These are phyloP conservation scores for Pachyrhizus erosus DNA, from an alignment of 306 rosid genomes.

Conservation along the genomic window DNA sequence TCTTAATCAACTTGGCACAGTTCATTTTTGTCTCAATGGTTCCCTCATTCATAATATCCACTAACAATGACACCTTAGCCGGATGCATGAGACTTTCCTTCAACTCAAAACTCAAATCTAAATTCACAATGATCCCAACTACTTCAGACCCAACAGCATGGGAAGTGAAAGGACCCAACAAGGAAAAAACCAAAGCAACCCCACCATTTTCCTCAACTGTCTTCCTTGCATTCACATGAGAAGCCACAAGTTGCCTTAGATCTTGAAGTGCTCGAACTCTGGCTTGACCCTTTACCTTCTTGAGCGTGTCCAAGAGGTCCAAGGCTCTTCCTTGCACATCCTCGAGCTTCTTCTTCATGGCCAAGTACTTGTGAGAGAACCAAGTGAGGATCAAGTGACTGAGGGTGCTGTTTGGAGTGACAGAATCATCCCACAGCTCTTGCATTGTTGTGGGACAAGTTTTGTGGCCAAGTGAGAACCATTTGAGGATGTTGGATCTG, in stretches of 20 bases:
- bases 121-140: slow-evolving; percentile 67
- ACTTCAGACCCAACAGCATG: slow-evolving; percentile 84
- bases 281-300: slow-evolving; percentile 80
- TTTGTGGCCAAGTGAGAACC: slow-evolving; percentile 76
- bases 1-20: slow-evolving; percentile 68
- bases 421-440: slow-evolving; percentile 77
- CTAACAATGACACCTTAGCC: slow-evolving; percentile 65
- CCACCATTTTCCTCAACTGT: slow-evolving; percentile 58
- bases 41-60: slow-evolving; percentile 84
- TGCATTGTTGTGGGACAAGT: slow-evolving; percentile 93
- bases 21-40: slow-evolving; percentile 77
- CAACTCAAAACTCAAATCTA: slow-evolving; percentile 56
- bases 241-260: slow-evolving; percentile 51
- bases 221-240: slow-evolving; percentile 56
- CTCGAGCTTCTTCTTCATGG: slow-evolving; percentile 72
- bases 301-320: slow-evolving; percentile 63
- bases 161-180: slow-evolving; percentile 81
- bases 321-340: slow-evolving; percentile 71
- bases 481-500: slow-evolving; percentile 73
- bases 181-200: slow-evolving; percentile 54
- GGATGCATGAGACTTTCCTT: slow-evolving; percentile 64
- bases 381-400: slow-evolving; percentile 65
- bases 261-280: slow-evolving; percentile 70
- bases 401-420: slow-evolving; percentile 74
- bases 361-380: slow-evolving; percentile 66